phyloP scores from a whole-genome alignment of 306 rosid species.

The Acmispon strigosus region DNA sequence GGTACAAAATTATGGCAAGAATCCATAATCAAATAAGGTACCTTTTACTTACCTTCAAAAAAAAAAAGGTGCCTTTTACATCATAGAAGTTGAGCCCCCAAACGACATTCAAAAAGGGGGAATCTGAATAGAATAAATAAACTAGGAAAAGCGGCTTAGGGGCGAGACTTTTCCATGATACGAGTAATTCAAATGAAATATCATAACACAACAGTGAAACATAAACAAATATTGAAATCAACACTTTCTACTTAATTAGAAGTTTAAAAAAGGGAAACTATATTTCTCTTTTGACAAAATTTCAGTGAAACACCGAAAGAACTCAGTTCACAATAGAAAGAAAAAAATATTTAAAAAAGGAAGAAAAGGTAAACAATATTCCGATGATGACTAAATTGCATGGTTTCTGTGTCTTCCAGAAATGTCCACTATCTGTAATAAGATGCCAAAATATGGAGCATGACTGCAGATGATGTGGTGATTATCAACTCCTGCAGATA shows the following conservation, averaged over 20 bases:
- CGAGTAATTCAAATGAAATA: neutral
- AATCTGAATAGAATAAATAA: neutral
- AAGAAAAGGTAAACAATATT: neutral
- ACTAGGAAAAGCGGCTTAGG: neutral
- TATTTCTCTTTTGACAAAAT: slow-evolving; percentile 27
- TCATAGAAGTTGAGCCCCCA: neutral
- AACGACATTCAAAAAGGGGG: neutral
- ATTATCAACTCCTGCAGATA: slow-evolving; percentile 73
- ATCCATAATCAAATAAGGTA: too few species aligned
- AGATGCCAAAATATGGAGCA: slow-evolving; percentile 70
- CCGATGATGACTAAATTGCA: slow-evolving; percentile 10
- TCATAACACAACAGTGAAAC: neutral
- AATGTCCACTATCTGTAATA: slow-evolving; percentile 59
- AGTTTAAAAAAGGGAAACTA: neutral
- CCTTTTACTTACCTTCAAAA: neutral
- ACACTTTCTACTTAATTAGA: neutral
- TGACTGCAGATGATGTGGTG: slow-evolving; percentile 60
- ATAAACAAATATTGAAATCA: neutral
- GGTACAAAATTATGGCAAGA: too few species aligned
- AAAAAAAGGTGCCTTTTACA: neutral
- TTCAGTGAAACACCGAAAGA: neutral
- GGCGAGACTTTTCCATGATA: neutral
- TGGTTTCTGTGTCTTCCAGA: slow-evolving; percentile 9
- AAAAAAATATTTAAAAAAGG: neutral
- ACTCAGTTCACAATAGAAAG: neutral